phyloP scores from a whole-genome alignment of 345 rosid genomes.

The Noccaea caerulescens region DNA sequence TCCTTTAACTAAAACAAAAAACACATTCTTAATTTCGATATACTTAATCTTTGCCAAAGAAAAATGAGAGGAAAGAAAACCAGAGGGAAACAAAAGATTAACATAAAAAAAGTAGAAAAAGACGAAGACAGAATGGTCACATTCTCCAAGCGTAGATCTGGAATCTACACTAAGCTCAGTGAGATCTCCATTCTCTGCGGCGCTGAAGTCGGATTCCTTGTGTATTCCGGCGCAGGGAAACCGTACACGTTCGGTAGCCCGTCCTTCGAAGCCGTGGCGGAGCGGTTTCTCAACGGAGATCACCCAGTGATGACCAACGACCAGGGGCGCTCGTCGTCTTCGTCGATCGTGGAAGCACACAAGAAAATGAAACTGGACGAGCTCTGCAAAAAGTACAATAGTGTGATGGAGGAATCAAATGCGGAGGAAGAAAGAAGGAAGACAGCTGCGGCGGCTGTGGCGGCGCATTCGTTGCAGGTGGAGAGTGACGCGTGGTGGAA shows the following conservation, averaged over 20 bases:
- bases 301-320: background rate
- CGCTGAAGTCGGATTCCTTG: slow-evolving; percentile 19
- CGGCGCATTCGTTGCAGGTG: background rate
- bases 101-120: slow-evolving; percentile 22
- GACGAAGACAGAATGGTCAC: slow-evolving; percentile 7
- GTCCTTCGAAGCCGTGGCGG: slow-evolving; percentile 11
- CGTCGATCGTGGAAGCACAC: slow-evolving; percentile 18
- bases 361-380: slow-evolving; percentile 4
- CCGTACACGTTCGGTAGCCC: slow-evolving; percentile 33
- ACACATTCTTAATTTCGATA: background rate
- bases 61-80: slow-evolving; percentile 34
- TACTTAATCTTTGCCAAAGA: background rate
- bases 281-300: slow-evolving; percentile 18
- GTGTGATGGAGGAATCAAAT: background rate
- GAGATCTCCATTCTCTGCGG: slow-evolving; percentile 38
- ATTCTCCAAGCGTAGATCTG: slow-evolving; percentile 31
- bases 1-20: background rate
- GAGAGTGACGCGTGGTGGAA: slow-evolving; percentile 20
- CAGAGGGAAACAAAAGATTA: slow-evolving; percentile 36
- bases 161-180: slow-evolving; percentile 26
- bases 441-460: background rate
- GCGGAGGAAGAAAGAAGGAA: background rate
- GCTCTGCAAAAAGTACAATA: background rate
- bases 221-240: slow-evolving; percentile 15
- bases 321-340: background rate